Percentiles rank a stretch among this genome's conserved stretches.
Conservation (phyloP, 257 asterid species). For the Solanum megistacrolobum region DNA sequence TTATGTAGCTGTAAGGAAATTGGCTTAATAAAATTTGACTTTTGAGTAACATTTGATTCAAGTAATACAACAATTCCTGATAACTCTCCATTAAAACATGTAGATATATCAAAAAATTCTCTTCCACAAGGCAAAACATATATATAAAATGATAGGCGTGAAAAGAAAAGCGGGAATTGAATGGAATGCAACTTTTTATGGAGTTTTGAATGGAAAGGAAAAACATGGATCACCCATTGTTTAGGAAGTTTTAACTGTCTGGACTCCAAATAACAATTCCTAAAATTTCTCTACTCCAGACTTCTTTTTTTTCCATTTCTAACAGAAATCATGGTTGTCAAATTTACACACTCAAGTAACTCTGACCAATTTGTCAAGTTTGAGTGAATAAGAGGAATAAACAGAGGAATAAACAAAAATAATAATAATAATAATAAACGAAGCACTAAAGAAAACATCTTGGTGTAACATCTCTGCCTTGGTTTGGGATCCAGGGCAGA, state of each 20-base stretch:
- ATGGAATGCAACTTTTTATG: neutral
- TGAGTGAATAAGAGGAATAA: neutral
- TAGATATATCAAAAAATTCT: neutral
- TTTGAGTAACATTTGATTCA: neutral
- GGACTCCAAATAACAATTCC: constrained; percentile 19
- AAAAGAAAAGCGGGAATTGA: neutral
- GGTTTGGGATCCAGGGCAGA: constrained; percentile 41
- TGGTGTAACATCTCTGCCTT: constrained; percentile 48
- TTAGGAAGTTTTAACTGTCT: constrained; percentile 2
- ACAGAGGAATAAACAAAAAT: neutral
- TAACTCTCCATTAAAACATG: neutral
- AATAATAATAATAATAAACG: neutral
- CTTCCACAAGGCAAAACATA: neutral
- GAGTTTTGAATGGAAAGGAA: neutral
- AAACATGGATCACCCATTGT: constrained; percentile 8
- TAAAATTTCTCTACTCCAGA: constrained; percentile 46
- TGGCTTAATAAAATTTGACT: neutral
- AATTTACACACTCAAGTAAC: constrained; percentile 1
- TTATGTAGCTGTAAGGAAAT: neutral
- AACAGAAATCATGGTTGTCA: constrained; percentile 6
- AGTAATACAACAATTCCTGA: neutral
- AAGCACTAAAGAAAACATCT: neutral
- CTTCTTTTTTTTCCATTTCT: neutral
- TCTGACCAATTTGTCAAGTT: constrained; percentile 1
- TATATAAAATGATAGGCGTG: neutral